Percentiles rank a stretch among this genome's conserved stretches.
These are phyloP conservation scores for Chenopodium berlandieri DNA, from an alignment of 148 eudicot genomes.

Conservation along the genomic window DNA sequence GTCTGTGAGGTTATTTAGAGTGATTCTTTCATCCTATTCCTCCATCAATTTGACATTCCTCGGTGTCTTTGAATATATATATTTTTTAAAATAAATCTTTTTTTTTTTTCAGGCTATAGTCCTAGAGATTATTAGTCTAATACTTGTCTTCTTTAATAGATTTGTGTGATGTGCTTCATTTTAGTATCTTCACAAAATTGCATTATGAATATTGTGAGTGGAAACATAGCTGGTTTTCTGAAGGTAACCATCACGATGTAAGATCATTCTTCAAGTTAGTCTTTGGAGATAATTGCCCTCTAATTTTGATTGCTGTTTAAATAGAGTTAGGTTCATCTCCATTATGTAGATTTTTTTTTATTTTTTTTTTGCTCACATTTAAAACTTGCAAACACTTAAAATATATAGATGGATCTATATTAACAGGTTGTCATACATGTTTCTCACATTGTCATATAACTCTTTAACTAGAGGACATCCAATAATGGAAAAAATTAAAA, in stretches of 20 bases:
- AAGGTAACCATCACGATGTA: background rate
- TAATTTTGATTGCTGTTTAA: no score
- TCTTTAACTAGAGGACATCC: background rate
- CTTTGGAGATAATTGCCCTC: background rate
- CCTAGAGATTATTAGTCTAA: background rate
- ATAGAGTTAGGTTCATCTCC: background rate
- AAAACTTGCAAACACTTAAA: background rate
- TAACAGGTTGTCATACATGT: background rate
- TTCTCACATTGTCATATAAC: background rate
- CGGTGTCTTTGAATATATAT: no score
- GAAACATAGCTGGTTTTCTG: background rate
- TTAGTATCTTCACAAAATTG: background rate
- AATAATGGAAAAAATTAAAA: no score
- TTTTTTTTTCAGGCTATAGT: background rate
- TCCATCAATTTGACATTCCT: no score
- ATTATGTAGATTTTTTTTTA: background rate
- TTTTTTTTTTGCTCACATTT: no score
- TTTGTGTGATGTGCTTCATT: background rate
- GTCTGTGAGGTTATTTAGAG: background rate
- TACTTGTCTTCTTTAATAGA: background rate
- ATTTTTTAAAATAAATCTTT: no score
- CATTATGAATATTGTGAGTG: background rate
- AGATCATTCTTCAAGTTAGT: background rate
- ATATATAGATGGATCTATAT: background rate
- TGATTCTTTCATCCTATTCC: background rate